Conservation (phyloP, 306 rosid genomes). For the Spatholobus suberectus region DNA sequence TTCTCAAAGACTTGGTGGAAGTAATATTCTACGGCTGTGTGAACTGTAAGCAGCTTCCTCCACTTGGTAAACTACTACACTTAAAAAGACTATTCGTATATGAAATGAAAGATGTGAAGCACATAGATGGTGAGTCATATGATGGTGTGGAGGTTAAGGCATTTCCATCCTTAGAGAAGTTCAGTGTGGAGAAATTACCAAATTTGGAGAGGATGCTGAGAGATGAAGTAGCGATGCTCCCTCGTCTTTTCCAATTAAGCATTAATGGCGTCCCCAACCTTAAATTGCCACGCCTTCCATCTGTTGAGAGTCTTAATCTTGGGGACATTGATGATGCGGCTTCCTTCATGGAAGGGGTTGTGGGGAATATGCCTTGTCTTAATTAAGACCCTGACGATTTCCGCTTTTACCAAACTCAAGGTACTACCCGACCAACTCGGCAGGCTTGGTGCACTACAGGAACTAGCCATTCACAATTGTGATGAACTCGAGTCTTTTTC, state of each 20-base stretch:
- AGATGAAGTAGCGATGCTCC: not conserved
- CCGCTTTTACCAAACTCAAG: not conserved
- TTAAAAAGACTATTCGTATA: not conserved
- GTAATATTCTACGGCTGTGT: not conserved
- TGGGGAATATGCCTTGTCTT: not conserved
- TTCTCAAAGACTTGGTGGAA: not conserved
- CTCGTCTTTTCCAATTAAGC: not conserved
- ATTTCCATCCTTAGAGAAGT: not conserved
- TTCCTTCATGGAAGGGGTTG: not conserved
- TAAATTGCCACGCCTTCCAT: not conserved
- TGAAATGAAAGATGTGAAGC: slow-evolving; percentile 12
- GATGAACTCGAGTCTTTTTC: not conserved
- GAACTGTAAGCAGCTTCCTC: slow-evolving; percentile 1
- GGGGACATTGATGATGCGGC: not conserved
- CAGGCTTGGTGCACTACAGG: not conserved
- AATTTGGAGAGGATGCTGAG: not conserved
- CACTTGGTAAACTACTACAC: not conserved
- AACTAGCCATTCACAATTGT: fast-evolving
- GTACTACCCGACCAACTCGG: not conserved
- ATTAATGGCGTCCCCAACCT: not conserved
- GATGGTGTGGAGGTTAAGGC: not conserved
- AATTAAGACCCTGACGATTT: not conserved
- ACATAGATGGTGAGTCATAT: slow-evolving; percentile 3
- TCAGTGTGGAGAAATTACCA: not conserved
- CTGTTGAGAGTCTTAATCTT: not conserved